Evolutionary conservation across 257 asterid species (phyloP).

Genomic region (Capsicum baccatum): DNA sequence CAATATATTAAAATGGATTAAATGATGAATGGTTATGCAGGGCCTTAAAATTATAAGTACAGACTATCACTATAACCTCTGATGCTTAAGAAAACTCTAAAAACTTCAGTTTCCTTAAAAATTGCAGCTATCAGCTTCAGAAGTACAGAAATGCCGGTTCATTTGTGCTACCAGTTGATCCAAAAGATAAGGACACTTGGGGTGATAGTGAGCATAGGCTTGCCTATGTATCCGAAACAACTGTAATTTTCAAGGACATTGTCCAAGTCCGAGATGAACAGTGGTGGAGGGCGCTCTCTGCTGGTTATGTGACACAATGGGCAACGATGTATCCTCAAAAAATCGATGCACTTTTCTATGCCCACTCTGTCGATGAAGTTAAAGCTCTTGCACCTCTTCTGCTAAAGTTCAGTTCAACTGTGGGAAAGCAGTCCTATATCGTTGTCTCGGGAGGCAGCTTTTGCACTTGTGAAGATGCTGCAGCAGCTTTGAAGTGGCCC

Average conservation of each 20-base stretch:
- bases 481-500: constrained; percentile 71
- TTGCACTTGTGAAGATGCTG: constrained; percentile 89
- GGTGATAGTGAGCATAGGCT: constrained; percentile 94
- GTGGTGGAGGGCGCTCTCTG: constrained; percentile 97
- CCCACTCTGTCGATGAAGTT: constrained; percentile 75
- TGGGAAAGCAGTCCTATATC: constrained; percentile 79
- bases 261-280: constrained; percentile 92
- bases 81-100: background rate
- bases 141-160: constrained; percentile 93
- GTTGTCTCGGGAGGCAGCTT: constrained; percentile 80
- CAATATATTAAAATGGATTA: background rate
- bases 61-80: background rate
- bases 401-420: constrained; percentile 67
- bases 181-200: constrained; percentile 92
- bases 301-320: constrained; percentile 91
- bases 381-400: constrained; percentile 76
- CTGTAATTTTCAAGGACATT: constrained; percentile 83
- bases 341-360: constrained; percentile 83
- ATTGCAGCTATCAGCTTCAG: constrained; percentile 88
- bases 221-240: constrained; percentile 92
- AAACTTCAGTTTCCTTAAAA: background rate
- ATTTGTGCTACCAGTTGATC: constrained; percentile 77
- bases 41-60: background rate
- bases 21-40: background rate
- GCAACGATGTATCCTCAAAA: constrained; percentile 92